phyloP scores from a whole-genome alignment of 2,329 filamentous ascomycete genomes.

The Alternaria arborescens region DNA sequence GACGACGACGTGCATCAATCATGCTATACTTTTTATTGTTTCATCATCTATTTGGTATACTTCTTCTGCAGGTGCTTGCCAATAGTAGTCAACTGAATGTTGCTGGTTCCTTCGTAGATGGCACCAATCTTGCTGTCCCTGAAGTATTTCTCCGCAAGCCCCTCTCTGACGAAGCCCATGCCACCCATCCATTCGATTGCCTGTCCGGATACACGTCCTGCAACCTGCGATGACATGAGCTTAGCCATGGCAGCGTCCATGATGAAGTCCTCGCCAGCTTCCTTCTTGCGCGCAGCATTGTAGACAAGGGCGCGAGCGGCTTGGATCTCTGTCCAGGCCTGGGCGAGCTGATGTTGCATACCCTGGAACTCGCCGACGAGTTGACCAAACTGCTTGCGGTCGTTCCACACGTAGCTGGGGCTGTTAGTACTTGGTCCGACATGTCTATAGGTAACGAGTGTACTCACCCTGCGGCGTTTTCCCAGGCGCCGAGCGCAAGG shows the following conservation, averaged over 20 bases:
- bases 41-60: slow-evolving; percentile 63
- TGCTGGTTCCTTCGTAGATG: slow-evolving; percentile 93
- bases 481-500: slow-evolving; percentile 90
- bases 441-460: neutral
- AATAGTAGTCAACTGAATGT: slow-evolving; percentile 75
- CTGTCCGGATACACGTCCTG: slow-evolving; percentile 81
- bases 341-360: slow-evolving; percentile 98
- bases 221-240: slow-evolving; percentile 91
- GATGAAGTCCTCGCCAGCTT: slow-evolving; percentile 94
- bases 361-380: slow-evolving; percentile 97
- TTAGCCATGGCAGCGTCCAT: slow-evolving; percentile 98
- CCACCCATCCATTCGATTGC: slow-evolving; percentile 99
- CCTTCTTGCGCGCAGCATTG: slow-evolving; percentile 97
- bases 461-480: slow-evolving; percentile 82
- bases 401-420: slow-evolving; percentile 89
- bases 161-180: slow-evolving; percentile 98
- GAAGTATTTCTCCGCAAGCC: slow-evolving; percentile 97
- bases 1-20: neutral
- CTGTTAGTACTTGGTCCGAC: slow-evolving; percentile 17
- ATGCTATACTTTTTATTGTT: neutral
- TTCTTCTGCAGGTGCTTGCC: slow-evolving; percentile 74
- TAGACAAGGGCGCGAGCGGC: slow-evolving; percentile 92
- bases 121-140: slow-evolving; percentile 98
- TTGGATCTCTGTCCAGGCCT: slow-evolving; percentile 91
- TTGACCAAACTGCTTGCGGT: slow-evolving; percentile 94